Evolutionary conservation across 495 filamentous ascomycete species (phyloP), one percentile per base, ranked within the genome.

Genomic region (Neurospora hispaniola): DNA sequence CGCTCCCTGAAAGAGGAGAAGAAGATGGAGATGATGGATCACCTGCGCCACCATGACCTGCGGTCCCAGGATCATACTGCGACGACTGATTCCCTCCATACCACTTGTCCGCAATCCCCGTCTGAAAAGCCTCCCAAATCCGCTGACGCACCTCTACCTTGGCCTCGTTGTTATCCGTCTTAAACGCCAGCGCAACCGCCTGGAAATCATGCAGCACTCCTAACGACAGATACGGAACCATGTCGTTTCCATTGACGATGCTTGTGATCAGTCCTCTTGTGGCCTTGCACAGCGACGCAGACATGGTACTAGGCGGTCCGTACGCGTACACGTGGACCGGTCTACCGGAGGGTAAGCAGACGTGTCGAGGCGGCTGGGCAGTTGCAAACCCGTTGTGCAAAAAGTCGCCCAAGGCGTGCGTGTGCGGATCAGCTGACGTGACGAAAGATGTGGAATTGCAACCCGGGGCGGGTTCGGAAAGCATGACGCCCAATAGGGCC

Each of bases 321-420:
- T 92, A 94, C 43, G 91, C 90, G 79, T 91, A 95, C 69, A 93
- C 92, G 77, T 93, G 92, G 46, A 93, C 90, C 66, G 88, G 90
- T 10, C 92, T 86, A 66, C 88, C 88, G 0, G 88, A 75, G 23
- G 90, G 93, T 5, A 93, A 86, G 59, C 82, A 86, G 71, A 89
- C 84, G 69, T 76, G 76, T 16, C 46, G 66, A 1, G 70, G 71
- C 73, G 77, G 54, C 69, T 75, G 35, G 12, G 78, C 69, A 71
- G 75, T 10, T 5, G 71, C 72, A 18, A 44, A 68, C 1, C 73
- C 76, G 27, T 31, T 35, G 27, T 18, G 6, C 4, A 35, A 14
- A 12, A 27, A 35, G 12, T 79, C 76, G n/a, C 78, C 77, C 18
- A 88, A 74, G 27, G 88, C 81, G 16, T 82, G 79, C 42, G 80